Evolutionary conservation across 2,329 filamentous ascomycete genomes (phyloP).

Genomic region (Knoxdaviesia proteae): DNA sequence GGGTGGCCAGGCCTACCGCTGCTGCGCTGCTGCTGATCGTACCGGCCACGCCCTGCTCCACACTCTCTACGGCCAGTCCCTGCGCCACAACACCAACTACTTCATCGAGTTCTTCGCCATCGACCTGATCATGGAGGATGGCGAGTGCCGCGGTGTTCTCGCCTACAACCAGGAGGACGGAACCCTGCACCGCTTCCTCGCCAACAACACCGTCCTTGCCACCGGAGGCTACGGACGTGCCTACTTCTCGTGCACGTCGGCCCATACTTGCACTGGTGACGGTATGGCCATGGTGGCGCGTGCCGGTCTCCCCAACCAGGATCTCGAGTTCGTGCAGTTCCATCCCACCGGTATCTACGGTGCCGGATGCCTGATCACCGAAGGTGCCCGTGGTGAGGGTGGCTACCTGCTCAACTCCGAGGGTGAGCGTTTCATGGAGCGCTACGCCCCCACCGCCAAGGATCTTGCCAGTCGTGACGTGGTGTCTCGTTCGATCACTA

Average conservation of each 20-base stretch:
- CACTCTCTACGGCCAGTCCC: slow-evolving; percentile 93
- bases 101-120: slow-evolving; percentile 99
- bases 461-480: slow-evolving; percentile 93
- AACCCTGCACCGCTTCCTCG: slow-evolving; percentile 88
- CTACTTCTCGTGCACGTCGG: slow-evolving; percentile 96
- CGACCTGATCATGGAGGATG: slow-evolving; percentile 93
- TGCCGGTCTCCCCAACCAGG: slow-evolving; percentile 93
- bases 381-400: slow-evolving; percentile 94
- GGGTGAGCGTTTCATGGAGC: slow-evolving; percentile 98
- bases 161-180: slow-evolving; percentile 99
- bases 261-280: slow-evolving; percentile 96
- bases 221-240: slow-evolving; percentile 95
- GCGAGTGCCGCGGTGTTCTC: slow-evolving; percentile 86
- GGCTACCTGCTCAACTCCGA: slow-evolving; percentile 94
- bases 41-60: slow-evolving; percentile 95
- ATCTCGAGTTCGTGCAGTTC: slow-evolving; percentile 99
- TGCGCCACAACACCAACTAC: slow-evolving; percentile 97
- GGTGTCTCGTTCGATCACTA: slow-evolving; percentile 91
- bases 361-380: slow-evolving; percentile 91
- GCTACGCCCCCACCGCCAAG: slow-evolving; percentile 93
- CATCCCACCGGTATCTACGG: slow-evolving; percentile 98
- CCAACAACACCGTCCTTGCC: slow-evolving; percentile 89
- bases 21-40: slow-evolving; percentile 87
- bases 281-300: slow-evolving; percentile 99
- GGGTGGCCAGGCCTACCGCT: slow-evolving; percentile 94